These are phyloP conservation scores for Obba rivulosa DNA, from an alignment of 768 basidiomycete species.

Conservation along the genomic window DNA sequence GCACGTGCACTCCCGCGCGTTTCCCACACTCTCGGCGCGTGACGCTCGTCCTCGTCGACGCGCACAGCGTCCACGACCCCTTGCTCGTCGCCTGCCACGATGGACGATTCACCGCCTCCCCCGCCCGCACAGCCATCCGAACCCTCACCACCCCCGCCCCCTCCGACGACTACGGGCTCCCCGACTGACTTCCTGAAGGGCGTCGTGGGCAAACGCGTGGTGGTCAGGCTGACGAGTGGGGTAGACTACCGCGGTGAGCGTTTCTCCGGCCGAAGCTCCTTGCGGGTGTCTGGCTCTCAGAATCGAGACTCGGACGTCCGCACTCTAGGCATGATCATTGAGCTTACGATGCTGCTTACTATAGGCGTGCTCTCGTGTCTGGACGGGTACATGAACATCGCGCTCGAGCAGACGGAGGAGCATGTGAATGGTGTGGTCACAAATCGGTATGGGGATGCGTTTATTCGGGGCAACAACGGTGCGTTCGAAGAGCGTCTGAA, in stretches of 20 bases:
- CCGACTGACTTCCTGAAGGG: conserved; percentile 93
- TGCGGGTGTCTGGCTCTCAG: conserved; percentile 3
- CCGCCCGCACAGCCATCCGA: conserved; percentile 36
- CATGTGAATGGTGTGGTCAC: conserved; percentile 84
- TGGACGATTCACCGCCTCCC: conserved; percentile 23
- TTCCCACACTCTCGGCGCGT: not conserved
- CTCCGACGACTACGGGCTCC: conserved; percentile 56
- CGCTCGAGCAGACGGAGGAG: conserved; percentile 95
- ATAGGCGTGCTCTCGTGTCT: conserved; percentile 89
- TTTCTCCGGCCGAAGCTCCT: not conserved
- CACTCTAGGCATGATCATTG: too few relatives aligned
- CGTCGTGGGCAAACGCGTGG: conserved; percentile 93
- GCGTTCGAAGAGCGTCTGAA: conserved; percentile 11
- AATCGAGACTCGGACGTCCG: conserved; percentile 2
- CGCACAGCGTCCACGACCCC: not conserved
- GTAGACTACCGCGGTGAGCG: conserved; percentile 86
- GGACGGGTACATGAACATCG: conserved; percentile 99
- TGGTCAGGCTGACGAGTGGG: conserved; percentile 86
- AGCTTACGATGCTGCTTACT: conserved; percentile 1
- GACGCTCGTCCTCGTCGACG: not conserved
- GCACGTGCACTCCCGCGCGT: too few relatives aligned
- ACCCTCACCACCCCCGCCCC: conserved; percentile 40
- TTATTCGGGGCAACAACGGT: conserved; percentile 95
- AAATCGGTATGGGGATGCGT: conserved; percentile 91
- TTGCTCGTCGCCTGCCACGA: conserved; percentile 3